Conservation (phyloP, 2,329 filamentous ascomycete species). For the Ceratocystis alfenasii region DNA sequence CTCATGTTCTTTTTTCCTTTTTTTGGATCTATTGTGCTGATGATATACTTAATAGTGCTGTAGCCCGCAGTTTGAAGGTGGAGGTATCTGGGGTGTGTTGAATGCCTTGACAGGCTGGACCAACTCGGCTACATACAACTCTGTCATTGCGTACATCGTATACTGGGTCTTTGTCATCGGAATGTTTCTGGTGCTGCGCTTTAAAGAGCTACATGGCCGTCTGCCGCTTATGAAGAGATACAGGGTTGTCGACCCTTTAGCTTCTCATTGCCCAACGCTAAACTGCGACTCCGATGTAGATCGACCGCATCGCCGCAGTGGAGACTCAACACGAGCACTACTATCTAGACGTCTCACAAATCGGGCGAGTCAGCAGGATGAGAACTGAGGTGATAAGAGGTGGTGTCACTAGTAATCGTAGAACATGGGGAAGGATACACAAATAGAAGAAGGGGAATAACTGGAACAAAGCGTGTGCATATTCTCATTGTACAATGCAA, state of each 20-base stretch:
- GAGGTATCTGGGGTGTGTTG: slow-evolving; percentile 76
- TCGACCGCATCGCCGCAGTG: slow-evolving; percentile 9
- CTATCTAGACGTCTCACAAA: slow-evolving; percentile 17
- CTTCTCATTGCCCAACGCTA: background rate
- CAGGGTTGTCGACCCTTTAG: background rate
- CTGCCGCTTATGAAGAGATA: slow-evolving; percentile 19
- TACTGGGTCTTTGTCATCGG: slow-evolving; percentile 68
- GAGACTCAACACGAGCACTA: slow-evolving; percentile 20
- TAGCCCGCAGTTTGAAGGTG: slow-evolving; percentile 58
- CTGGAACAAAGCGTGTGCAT: background rate
- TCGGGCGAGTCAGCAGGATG: background rate
- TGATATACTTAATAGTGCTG: slow-evolving; percentile 49
- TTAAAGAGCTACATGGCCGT: slow-evolving; percentile 41
- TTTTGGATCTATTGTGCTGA: slow-evolving; percentile 7
- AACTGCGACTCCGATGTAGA: slow-evolving; percentile 1
- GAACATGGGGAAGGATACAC: background rate
- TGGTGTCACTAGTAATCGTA: background rate
- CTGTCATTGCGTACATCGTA: slow-evolving; percentile 73
- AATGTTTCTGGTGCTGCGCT: slow-evolving; percentile 53
- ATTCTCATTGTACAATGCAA: background rate
- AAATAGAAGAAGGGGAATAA: background rate
- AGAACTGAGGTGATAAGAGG: background rate
- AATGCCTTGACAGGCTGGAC: slow-evolving; percentile 78
- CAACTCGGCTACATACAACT: slow-evolving; percentile 79
- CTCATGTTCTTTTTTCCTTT: too few relatives aligned